Evolutionary conservation across 2,329 filamentous ascomycete genomes (phyloP).

Genomic region (Pseudogymnoascus sp.): DNA sequence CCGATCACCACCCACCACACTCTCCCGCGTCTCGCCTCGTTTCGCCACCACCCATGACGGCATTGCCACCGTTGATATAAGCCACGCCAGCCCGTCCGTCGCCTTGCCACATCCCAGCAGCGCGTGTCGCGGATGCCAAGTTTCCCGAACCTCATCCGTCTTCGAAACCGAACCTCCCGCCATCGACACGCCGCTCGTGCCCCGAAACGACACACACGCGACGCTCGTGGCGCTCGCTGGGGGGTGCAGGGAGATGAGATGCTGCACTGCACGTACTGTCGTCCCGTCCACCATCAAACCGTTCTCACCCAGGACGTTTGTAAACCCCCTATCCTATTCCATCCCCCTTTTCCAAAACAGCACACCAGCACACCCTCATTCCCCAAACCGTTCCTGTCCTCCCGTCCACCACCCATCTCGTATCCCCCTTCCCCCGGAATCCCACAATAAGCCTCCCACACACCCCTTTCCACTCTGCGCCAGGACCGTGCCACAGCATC

Average conservation of each 20-base stretch:
- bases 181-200: not conserved
- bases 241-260: not conserved
- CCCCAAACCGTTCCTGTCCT: not conserved
- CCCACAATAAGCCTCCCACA: not conserved
- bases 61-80: conserved; percentile 3
- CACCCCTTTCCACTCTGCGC: not conserved
- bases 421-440: not conserved
- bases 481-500: not conserved
- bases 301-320: too few relatives aligned
- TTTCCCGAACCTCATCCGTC: too few relatives aligned
- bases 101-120: not conserved
- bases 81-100: not conserved
- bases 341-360: not conserved
- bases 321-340: not conserved
- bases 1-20: not conserved
- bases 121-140: not conserved
- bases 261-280: not conserved
- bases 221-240: not conserved
- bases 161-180: not conserved
- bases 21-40: not conserved
- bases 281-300: not conserved
- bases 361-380: not conserved
- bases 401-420: not conserved
- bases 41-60: not conserved
- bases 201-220: not conserved